phyloP scores from a whole-genome alignment of 345 rosid genomes.

The Aegle marmelos region DNA sequence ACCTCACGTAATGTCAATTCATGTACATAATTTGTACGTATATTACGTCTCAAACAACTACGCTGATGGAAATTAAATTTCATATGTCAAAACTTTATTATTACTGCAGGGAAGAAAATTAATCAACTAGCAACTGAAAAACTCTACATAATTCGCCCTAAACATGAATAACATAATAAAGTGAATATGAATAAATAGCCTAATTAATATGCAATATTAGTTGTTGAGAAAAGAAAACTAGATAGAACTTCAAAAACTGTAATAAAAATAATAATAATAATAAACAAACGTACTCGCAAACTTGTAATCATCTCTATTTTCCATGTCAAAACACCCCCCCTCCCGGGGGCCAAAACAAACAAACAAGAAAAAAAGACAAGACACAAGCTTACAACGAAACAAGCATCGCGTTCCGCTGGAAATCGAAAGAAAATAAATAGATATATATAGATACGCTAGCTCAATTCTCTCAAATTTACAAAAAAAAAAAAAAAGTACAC shows the following conservation, averaged over 20 bases:
- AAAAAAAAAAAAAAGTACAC: neutral
- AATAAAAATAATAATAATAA: too few relatives aligned
- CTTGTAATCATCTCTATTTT: neutral
- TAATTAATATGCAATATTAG: neutral
- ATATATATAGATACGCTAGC: neutral
- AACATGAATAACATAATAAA: neutral
- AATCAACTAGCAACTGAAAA: neutral
- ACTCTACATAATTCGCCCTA: conserved; percentile 9
- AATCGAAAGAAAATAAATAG: neutral
- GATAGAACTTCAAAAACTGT: neutral
- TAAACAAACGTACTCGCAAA: too few relatives aligned
- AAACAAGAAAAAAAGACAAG: neutral
- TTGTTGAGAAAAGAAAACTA: neutral
- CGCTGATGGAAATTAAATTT: neutral
- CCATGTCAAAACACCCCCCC: too few relatives aligned
- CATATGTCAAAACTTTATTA: neutral
- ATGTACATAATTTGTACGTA: too few relatives aligned
- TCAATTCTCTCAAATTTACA: neutral
- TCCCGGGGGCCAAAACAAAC: neutral
- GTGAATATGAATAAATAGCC: neutral
- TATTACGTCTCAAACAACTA: neutral
- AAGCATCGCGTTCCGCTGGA: neutral
- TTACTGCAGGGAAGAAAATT: neutral
- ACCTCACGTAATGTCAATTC: too few relatives aligned
- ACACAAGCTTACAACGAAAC: neutral